Evolutionary conservation across 1,284 basidiomycete species (phyloP).

Genomic region (Moniliella sp.): DNA sequence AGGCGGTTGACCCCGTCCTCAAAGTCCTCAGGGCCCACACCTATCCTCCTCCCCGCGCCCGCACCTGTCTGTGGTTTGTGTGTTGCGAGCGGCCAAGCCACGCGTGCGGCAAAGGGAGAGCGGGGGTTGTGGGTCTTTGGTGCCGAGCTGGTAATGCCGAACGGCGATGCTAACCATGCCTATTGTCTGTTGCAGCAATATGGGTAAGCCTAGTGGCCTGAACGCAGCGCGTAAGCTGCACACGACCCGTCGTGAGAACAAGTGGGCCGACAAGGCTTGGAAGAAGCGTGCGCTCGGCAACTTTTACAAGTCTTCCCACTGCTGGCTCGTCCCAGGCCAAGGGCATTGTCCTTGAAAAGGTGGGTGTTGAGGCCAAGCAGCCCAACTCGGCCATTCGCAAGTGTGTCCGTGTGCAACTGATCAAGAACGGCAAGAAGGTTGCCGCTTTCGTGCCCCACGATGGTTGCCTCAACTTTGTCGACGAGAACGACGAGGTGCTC

Average conservation of each 20-base stretch:
- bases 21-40: no score
- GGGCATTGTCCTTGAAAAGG: constrained; percentile 98
- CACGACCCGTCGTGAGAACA: constrained; percentile 77
- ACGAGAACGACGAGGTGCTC: constrained; percentile 45
- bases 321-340: constrained; percentile 98
- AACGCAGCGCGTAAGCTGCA: constrained; percentile 97
- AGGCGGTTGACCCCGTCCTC: no score
- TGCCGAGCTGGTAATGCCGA: no score
- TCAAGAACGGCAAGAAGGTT: constrained; percentile 98
- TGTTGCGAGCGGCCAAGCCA: no score
- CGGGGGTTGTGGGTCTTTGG: no score
- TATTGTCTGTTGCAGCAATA: no score
- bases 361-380: constrained; percentile 66
- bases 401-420: constrained; percentile 98
- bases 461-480: no score
- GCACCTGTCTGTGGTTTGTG: no score
- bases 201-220: constrained; percentile 84
- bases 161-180: no score
- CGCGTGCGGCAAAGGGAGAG: no score
- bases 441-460: constrained; percentile 46
- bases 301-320: constrained; percentile 98
- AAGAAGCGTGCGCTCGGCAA: constrained; percentile 99
- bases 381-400: constrained; percentile 99
- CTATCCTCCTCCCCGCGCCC: no score
- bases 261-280: constrained; percentile 98